phyloP scores from a whole-genome alignment of 1,139 yeast genomes.

The Zygosaccharomyces pseudobailii region DNA sequence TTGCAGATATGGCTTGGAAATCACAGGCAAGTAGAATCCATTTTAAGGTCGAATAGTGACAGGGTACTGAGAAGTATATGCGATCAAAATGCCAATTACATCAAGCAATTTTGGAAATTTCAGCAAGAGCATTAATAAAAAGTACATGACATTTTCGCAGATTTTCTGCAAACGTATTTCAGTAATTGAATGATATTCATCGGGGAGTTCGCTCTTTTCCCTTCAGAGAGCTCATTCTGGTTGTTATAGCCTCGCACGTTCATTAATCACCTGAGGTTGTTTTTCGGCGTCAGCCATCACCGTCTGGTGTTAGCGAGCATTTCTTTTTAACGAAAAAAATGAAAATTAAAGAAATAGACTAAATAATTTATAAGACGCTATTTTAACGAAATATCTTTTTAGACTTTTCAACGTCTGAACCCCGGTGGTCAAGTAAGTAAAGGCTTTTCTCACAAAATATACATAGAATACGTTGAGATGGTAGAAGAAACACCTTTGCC shows the following conservation, averaged over 20 bases:
- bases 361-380: not conserved
- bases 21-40: constrained; percentile 39
- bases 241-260: not conserved
- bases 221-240: not conserved
- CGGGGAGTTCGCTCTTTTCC: too few relatives aligned
- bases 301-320: not conserved
- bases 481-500: constrained; percentile 35
- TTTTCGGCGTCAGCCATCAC: not conserved
- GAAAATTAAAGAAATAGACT: not conserved
- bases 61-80: constrained; percentile 38
- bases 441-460: not conserved
- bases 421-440: too few relatives aligned
- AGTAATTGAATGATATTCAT: too few relatives aligned
- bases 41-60: constrained; percentile 37
- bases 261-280: not conserved
- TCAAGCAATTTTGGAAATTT: constrained; percentile 21
- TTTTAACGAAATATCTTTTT: not conserved
- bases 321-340: not conserved
- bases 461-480: constrained; percentile 3
- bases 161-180: too few relatives aligned
- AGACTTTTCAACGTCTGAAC: too few relatives aligned
- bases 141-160: not conserved
- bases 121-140: constrained; percentile 1
- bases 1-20: constrained; percentile 38
- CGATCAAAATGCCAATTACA: constrained; percentile 30